Evolutionary conservation across 805 yeast species (phyloP).

Genomic region (Teunomyces atbi): DNA sequence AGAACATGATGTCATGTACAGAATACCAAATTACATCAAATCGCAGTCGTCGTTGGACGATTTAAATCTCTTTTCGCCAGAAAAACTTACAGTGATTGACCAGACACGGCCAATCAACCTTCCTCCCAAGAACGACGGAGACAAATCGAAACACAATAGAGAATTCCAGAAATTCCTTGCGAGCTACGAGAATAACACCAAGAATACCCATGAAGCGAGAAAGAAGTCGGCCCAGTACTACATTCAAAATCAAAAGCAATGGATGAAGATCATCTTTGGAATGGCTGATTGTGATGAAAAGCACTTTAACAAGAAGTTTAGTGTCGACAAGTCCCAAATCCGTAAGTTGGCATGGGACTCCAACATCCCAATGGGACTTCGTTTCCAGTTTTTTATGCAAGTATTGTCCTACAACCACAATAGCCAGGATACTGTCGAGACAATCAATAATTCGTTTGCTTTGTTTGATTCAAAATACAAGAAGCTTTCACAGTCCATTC

Average conservation of each 20-base stretch:
- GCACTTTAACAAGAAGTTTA: constrained; percentile 24
- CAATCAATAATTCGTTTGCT: constrained; percentile 17
- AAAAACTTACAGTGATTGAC: constrained; percentile 53
- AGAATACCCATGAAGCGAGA: constrained; percentile 21
- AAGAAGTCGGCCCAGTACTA: constrained; percentile 17
- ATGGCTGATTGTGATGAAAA: constrained; percentile 14
- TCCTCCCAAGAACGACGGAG: constrained; percentile 61
- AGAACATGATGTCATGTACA: constrained; percentile 32
- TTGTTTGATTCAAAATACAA: constrained; percentile 20
- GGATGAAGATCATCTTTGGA: constrained; percentile 24
- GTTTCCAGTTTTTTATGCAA: constrained; percentile 28
- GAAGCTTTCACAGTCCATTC: constrained; percentile 27
- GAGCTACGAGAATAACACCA: constrained; percentile 33
- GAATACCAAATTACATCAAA: constrained; percentile 37
- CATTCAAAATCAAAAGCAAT: constrained; percentile 23
- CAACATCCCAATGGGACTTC: constrained; percentile 23
- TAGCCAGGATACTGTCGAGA: constrained; percentile 15
- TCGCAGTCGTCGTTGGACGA: constrained; percentile 54
- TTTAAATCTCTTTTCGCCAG: constrained; percentile 55
- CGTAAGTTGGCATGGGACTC: constrained; percentile 40
- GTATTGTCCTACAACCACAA: constrained; percentile 19
- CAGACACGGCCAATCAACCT: constrained; percentile 69
- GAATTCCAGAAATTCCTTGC: constrained; percentile 49
- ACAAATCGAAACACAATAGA: constrained; percentile 53
- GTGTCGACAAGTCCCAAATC: constrained; percentile 26